Conservation (phyloP, 805 yeast genomes). For the Candida piceae region DNA sequence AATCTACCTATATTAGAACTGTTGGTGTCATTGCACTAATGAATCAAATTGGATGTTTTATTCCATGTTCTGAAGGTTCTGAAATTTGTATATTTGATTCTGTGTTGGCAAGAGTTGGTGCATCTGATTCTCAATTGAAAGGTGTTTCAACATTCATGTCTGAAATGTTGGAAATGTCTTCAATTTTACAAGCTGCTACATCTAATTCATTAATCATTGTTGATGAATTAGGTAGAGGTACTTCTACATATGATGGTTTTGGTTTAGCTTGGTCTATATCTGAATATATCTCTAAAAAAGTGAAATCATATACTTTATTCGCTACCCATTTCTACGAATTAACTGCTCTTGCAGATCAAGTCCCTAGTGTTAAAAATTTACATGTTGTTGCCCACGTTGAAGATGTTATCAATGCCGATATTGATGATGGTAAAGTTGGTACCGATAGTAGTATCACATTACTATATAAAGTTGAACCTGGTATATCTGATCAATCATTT, state of each 20-base stretch:
- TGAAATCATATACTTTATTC: slow-evolving; percentile 77
- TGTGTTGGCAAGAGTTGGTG: slow-evolving; percentile 94
- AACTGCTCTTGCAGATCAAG: slow-evolving; percentile 66
- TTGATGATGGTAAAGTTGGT: slow-evolving; percentile 28
- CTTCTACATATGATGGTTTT: slow-evolving; percentile 93
- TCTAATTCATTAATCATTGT: slow-evolving; percentile 75
- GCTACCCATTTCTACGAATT: slow-evolving; percentile 98
- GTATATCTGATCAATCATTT: slow-evolving; percentile 92
- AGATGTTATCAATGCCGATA: slow-evolving; percentile 27
- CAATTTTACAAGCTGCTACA: slow-evolving; percentile 77
- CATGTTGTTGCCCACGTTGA: slow-evolving; percentile 93
- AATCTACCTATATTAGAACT: slow-evolving; percentile 88
- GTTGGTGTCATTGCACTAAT: slow-evolving; percentile 80
- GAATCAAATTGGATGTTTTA: slow-evolving; percentile 87
- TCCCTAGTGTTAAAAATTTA: slow-evolving; percentile 65
- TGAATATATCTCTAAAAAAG: slow-evolving; percentile 68
- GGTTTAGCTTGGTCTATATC: slow-evolving; percentile 97
- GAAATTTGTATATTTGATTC: slow-evolving; percentile 85
- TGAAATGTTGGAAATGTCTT: slow-evolving; percentile 92
- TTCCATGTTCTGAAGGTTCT: slow-evolving; percentile 71
- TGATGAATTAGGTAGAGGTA: slow-evolving; percentile 95
- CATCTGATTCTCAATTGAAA: slow-evolving; percentile 94
- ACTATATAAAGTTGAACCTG: slow-evolving; percentile 90
- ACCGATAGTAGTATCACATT: slow-evolving; percentile 69
- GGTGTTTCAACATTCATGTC: slow-evolving; percentile 97